Percentiles rank a stretch among this genome's conserved stretches.
Conservation (phyloP, 2,329 filamentous ascomycete species). For the Diaporthe capsici region DNA sequence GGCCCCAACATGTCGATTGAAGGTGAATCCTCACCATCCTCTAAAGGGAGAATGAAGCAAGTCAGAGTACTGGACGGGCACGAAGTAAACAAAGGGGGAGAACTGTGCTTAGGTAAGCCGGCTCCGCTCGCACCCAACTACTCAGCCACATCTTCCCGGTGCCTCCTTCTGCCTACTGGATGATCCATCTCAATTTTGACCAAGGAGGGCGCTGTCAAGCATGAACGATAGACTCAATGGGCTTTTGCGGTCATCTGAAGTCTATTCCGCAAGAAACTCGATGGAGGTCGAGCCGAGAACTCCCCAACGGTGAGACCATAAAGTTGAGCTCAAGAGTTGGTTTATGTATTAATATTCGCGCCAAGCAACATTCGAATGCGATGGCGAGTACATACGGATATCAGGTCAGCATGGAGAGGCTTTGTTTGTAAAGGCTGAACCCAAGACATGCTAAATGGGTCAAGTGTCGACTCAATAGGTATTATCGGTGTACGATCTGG, state of each 20-base stretch:
- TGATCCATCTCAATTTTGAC: not conserved
- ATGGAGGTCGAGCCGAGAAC: not conserved
- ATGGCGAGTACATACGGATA: not conserved
- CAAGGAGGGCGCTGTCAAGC: not conserved
- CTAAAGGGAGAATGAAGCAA: not conserved
- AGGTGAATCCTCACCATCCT: rapidly evolving
- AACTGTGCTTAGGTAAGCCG: not conserved
- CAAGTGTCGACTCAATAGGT: not conserved
- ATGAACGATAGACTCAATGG: not conserved
- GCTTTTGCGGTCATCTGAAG: no score
- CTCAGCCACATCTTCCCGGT: not conserved
- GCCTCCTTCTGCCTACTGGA: not conserved
- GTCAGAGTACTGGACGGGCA: not conserved
- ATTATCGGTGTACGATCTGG: not conserved
- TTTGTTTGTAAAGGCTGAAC: not conserved
- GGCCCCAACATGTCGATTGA: not conserved
- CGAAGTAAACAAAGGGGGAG: not conserved
- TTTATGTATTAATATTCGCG: no score
- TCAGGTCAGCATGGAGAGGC: not conserved
- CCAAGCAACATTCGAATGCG: no score
- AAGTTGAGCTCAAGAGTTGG: not conserved
- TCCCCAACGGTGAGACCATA: not conserved
- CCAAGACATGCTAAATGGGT: no score
- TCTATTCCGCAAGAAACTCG: not conserved
- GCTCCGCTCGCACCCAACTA: not conserved